Percentiles rank a stretch among this genome's conserved stretches.
These are phyloP conservation scores for Papiliotrema flavescens DNA, from an alignment of 1,284 basidiomycete genomes.

Conservation along the genomic window DNA sequence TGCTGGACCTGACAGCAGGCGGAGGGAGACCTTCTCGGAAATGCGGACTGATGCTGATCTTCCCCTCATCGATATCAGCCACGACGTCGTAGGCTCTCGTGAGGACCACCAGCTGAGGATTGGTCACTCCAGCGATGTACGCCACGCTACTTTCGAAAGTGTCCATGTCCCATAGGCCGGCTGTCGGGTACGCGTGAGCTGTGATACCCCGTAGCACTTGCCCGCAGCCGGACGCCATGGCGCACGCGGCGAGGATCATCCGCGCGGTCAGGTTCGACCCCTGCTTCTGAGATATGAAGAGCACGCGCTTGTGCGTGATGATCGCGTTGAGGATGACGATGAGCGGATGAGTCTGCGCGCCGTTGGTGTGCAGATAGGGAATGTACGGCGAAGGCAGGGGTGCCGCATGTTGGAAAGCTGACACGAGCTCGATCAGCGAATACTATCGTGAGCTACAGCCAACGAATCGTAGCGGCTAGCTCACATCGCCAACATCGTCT, in stretches of 20 bases:
- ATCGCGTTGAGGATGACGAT: constrained; percentile 94
- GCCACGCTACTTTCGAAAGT: constrained; percentile 83
- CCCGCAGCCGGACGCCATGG: constrained; percentile 85
- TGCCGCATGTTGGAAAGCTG: constrained; percentile 68
- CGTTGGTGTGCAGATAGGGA: constrained; percentile 88
- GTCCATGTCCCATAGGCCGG: constrained; percentile 80
- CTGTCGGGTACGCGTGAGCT: constrained; percentile 88
- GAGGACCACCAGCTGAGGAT: constrained; percentile 87
- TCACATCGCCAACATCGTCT: constrained; percentile 92
- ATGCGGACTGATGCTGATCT: constrained; percentile 73
- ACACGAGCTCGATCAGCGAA: constrained; percentile 84
- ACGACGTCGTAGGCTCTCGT: constrained; percentile 82
- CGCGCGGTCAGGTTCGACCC: constrained; percentile 82
- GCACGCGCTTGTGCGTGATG: constrained; percentile 85
- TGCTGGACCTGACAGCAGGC: constrained; percentile 3
- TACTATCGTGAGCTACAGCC: constrained; percentile 63
- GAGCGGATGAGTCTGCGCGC: constrained; percentile 83
- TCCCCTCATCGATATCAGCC: constrained; percentile 81
- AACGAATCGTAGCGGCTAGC: constrained; percentile 38
- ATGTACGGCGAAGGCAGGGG: constrained; percentile 71
- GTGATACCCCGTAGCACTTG: constrained; percentile 77
- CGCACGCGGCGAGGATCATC: constrained; percentile 89
- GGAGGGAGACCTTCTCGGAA: constrained; percentile 13
- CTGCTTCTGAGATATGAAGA: constrained; percentile 84
- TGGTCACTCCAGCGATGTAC: constrained; percentile 93